Percentiles rank a stretch among this genome's conserved stretches.
phyloP scores from a whole-genome alignment of 805 yeast species.

The Sungouiella thailandica region DNA sequence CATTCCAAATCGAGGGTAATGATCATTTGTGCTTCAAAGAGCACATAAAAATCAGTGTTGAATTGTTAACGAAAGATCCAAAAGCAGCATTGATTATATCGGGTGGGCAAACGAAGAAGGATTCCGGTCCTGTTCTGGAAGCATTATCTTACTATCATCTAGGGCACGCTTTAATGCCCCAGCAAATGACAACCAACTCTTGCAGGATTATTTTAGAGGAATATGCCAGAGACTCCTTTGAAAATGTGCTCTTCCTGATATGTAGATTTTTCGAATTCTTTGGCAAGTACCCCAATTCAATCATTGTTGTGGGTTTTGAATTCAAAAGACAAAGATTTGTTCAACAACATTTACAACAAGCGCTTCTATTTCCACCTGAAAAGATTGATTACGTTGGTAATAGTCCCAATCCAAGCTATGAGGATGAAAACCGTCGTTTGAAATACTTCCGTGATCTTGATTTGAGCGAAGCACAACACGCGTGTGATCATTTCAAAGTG shows the following conservation, averaged over 20 bases:
- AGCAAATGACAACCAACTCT: too few relatives aligned
- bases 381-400: slow-evolving; percentile 50
- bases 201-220: slow-evolving; percentile 52
- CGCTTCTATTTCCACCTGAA: slow-evolving; percentile 37
- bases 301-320: slow-evolving; percentile 68
- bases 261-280: slow-evolving; percentile 46
- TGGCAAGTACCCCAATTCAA: slow-evolving; percentile 42
- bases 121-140: slow-evolving; percentile 55
- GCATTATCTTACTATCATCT: slow-evolving; percentile 51
- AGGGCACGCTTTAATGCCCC: slow-evolving; percentile 34
- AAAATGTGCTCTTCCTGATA: slow-evolving; percentile 62
- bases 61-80: slow-evolving; percentile 25
- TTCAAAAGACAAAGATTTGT: slow-evolving; percentile 64
- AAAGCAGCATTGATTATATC: slow-evolving; percentile 41
- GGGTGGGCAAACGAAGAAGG: slow-evolving; percentile 70
- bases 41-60: slow-evolving; percentile 49
- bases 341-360: slow-evolving; percentile 44
- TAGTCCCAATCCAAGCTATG: slow-evolving; percentile 50
- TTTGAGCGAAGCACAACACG: slow-evolving; percentile 47
- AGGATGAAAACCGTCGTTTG: slow-evolving; percentile 14
- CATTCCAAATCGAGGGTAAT: slow-evolving; percentile 63
- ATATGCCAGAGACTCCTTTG: slow-evolving; percentile 75
- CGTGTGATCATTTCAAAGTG: slow-evolving; percentile 45
- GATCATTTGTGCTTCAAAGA: slow-evolving; percentile 64
- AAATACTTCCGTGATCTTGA: slow-evolving; percentile 45